Evolutionary conservation across 306 rosid genomes (phyloP).

Genomic region (Arachis stenosperma): DNA sequence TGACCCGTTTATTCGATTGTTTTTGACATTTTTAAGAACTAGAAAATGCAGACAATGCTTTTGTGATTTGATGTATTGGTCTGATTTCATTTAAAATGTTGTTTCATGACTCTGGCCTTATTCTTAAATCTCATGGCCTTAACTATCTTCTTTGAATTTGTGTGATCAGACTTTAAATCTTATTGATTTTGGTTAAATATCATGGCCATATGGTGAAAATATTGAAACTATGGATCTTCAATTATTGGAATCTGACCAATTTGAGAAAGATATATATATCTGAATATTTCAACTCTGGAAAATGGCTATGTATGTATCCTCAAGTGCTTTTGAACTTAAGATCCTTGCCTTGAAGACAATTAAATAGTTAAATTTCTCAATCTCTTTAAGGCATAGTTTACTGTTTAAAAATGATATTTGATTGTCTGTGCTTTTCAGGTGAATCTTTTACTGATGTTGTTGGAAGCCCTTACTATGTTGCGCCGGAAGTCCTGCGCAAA

Average conservation of each 20-base stretch:
- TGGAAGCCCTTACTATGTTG: slow-evolving; percentile 70
- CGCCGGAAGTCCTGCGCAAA: slow-evolving; percentile 66
- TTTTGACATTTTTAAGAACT: neutral
- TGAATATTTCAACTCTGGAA: too few species aligned
- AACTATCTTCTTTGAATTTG: neutral
- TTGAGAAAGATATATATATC: neutral
- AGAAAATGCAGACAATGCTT: neutral
- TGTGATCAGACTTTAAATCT: neutral
- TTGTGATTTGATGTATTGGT: neutral
- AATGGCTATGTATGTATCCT: too few species aligned
- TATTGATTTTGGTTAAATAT: slow-evolving; percentile 5
- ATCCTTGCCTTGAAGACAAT: too few species aligned
- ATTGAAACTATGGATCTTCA: neutral
- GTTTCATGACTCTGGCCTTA: neutral
- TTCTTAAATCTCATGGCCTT: too few species aligned
- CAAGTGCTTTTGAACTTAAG: too few species aligned
- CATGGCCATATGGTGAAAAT: slow-evolving; percentile 11
- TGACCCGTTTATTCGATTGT: slow-evolving; percentile 8
- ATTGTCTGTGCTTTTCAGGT: slow-evolving; percentile 45
- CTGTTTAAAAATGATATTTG: too few species aligned
- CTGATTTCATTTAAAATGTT: neutral
- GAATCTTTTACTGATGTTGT: slow-evolving; percentile 58
- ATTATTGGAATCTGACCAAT: neutral
- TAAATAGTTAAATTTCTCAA: too few species aligned
- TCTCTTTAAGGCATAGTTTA: too few species aligned